Base-by-base conservation (phyloP, 495 filamentous ascomycete genomes). In the Halenospora varia region DNA sequence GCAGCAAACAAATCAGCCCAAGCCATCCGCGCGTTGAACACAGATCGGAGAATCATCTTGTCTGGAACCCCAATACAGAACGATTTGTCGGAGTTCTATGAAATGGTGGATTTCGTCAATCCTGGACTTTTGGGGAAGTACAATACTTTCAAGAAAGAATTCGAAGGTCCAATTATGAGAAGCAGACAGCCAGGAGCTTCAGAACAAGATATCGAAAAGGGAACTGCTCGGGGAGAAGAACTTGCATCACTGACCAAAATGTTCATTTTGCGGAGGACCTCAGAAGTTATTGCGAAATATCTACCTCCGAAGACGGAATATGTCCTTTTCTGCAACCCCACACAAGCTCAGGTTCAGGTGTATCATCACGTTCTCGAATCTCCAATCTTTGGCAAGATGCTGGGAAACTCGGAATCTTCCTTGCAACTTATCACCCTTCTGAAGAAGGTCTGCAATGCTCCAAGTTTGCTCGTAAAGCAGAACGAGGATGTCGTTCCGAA, bases 391-490 rank as follows among this genome's bases (percentile, higher is more conserved):
- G 81, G 82, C 52, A 76, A 71, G 35, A 80, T 82, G 3, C 73
- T 90, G 25, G 86, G 88, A 3, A 87, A 77, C 59, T 70, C 85
- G 0, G 85, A 90, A 56, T 78, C 80, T n/a, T 82, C 86, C 10
- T 73, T 93, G 1, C 82, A 89, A 53, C 79, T 93, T 4, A 90
- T 92, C 62, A 91, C 84, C 6, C 77, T 91, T 35, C 74, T 93
- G 11, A 93, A 91, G 69, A 92, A 93, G 67, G 76, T 91, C 13
- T 92, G 88, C 74, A 93, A 93, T 67, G 88, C 86, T 48, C 88
- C 88, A 0, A 85, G 80, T 0, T 69, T 91, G 4, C 73, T 92
- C 8, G 76, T 77, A 18, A 65, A 74, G 19, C 73, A 66, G 18
- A 57, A 66, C 10, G 70, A 68, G 15, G 64, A 68, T 35, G 61